Evolutionary conservation across 164 flowering plant genomes (phyloP).

Genomic region (Malania oleifera): DNA sequence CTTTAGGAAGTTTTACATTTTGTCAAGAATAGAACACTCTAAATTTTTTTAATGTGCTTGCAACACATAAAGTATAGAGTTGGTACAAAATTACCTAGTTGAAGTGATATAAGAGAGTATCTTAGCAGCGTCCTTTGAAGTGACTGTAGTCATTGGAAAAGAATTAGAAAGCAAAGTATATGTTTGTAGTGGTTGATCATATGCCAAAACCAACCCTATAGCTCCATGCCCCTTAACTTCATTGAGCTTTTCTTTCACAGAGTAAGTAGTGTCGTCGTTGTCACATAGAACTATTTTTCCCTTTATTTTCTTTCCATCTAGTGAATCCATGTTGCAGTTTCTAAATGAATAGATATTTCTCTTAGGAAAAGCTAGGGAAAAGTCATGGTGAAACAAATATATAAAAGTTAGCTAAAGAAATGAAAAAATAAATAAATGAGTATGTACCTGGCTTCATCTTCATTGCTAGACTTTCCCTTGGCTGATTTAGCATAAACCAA

Average conservation of each 20-base stretch:
- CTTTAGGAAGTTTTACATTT: conserved; percentile 29
- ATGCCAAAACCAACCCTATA: conserved; percentile 42
- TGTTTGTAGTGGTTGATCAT: conserved; percentile 29
- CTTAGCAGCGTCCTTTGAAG: conserved; percentile 34
- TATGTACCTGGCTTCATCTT: conserved; percentile 38
- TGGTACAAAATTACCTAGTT: too few species aligned
- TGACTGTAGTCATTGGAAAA: conserved; percentile 49
- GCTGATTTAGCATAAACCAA: conserved; percentile 31
- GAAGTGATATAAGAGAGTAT: conserved; percentile 62
- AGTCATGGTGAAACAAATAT: too few species aligned
- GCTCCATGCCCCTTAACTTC: conserved; percentile 45
- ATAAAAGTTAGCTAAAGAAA: too few species aligned
- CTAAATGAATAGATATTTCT: conserved; percentile 25
- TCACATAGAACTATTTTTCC: conserved; percentile 71
- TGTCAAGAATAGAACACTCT: too few species aligned
- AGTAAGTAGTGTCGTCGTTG: conserved; percentile 18
- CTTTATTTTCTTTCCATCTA: conserved; percentile 37
- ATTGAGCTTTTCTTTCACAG: conserved; percentile 14
- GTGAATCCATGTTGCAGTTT: conserved; percentile 39
- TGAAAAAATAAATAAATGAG: too few species aligned
- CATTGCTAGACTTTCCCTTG: conserved; percentile 15
- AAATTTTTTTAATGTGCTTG: too few species aligned
- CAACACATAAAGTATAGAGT: too few species aligned
- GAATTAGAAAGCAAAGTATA: conserved; percentile 31
- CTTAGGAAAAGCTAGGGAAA: too few species aligned